phyloP scores from a whole-genome alignment of 441 rosid species.

The Mallotus japonicus region DNA sequence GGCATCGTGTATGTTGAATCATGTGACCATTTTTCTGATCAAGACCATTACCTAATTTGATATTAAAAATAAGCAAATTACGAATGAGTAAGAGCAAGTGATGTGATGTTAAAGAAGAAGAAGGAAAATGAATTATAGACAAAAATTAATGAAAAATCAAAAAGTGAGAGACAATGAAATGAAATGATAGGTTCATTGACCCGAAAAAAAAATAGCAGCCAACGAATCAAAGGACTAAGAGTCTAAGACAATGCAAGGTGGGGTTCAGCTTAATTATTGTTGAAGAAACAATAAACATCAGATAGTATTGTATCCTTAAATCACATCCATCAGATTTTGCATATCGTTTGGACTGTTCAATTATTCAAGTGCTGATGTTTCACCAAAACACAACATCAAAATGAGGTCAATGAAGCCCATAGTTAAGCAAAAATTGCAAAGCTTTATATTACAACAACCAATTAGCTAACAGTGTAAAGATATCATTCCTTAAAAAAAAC shows the following conservation, averaged over 20 bases:
- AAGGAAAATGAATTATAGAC: too few species aligned
- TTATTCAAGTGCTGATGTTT: neutral
- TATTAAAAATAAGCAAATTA: neutral
- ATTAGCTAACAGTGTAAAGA: neutral
- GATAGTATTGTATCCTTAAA: neutral
- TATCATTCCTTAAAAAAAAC: too few species aligned
- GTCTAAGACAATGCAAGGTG: neutral
- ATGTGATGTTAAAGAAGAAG: neutral
- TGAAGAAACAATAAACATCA: neutral
- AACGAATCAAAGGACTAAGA: neutral
- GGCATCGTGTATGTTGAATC: neutral
- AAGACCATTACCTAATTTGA: neutral
- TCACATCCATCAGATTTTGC: neutral
- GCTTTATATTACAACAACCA: neutral
- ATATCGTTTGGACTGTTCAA: neutral
- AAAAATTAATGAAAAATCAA: too few species aligned
- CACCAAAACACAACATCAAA: neutral
- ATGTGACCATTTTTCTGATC: neutral
- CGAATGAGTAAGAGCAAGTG: neutral
- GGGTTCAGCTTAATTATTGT: neutral
- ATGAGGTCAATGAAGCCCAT: neutral
- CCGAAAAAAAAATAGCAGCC: too few species aligned
- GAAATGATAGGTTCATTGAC: neutral
- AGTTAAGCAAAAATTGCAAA: neutral
- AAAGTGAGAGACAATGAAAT: neutral